A percentile compares a stretch with the other conserved stretches of the same genome.
Conservation (phyloP, 108 stramenopile species). For the Mayamaea pseudoterrestris region DNA sequence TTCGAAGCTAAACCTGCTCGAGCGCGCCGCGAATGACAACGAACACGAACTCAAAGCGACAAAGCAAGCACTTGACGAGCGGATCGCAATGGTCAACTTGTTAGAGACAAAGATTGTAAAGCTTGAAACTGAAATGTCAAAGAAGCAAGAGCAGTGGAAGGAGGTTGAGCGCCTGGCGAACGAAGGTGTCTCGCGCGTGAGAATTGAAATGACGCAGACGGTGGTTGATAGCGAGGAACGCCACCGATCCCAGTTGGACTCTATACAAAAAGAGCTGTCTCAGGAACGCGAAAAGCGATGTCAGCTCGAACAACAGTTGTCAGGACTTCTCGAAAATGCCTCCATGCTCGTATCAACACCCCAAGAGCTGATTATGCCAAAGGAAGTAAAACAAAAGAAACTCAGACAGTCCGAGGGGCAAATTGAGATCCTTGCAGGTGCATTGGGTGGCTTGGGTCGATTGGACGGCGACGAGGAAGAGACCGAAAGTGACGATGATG, state of each 20-base stretch:
- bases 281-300: conserved; percentile 42
- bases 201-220: conserved; percentile 67
- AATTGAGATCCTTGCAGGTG: conserved; percentile 57
- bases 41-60: conserved; percentile 28
- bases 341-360: conserved; percentile 15
- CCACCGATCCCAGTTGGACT: conserved; percentile 49
- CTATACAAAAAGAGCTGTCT: conserved; percentile 37
- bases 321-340: conserved; percentile 43
- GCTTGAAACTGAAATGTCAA: conserved; percentile 27
- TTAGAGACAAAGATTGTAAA: conserved; percentile 25
- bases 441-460: conserved; percentile 41
- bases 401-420: conserved; percentile 41
- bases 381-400: conserved; percentile 37
- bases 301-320: conserved; percentile 48
- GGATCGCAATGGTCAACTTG: conserved; percentile 21
- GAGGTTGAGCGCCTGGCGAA: conserved; percentile 50
- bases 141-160: conserved; percentile 32
- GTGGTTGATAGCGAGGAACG: conserved; percentile 67
- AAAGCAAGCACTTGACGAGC: conserved; percentile 29
- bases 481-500: conserved; percentile 18
- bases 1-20: conserved; percentile 28
- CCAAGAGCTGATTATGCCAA: background rate
- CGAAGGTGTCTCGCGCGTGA: conserved; percentile 48
- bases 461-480: conserved; percentile 40
- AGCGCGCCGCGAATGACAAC: conserved; percentile 34